Base-by-base conservation (phyloP, 805 yeast species). In the Starmerella bombicola region DNA sequence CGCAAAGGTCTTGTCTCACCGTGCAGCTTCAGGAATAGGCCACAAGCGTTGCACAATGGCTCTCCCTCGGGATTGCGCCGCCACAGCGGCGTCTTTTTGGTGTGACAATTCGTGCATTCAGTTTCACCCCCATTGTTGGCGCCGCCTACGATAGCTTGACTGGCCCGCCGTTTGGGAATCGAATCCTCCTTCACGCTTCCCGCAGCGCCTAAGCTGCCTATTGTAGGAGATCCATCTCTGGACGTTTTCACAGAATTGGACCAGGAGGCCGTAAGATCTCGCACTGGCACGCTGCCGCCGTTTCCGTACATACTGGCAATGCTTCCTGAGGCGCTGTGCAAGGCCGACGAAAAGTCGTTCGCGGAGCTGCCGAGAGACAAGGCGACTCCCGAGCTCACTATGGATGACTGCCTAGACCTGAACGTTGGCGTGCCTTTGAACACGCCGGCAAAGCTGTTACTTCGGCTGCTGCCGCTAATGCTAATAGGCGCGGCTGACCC, bases 21-120 rank as follows among this genome's bases (percentile, higher is more conserved):
- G 55, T 88, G 97, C 28, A 88, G 64, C 61, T 88, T 88, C 57
- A 84, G 69, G 54, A 88, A 88, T 46, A 88, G 65, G 0, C 98
- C 98, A 65, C 98, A 88, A 0, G 98, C 98, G 58, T 88, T 88
- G 63, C 98, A 88, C 43, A 88, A 64, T 0, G 96, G 93, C 59
- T 84, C 82, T 1, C 97, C 97, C 48, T 83, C 84, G 0, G 95
- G 85, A 51, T 86, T 84, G 42, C 96, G 69, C 53, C 98, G 67
- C 98, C 98, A 88, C 22, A 88, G 62, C 1, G 98, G 98, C 0
- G 98, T 88, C 24, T 93, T 86, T 49, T 72, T 74, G 0, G 98
- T 88, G 56, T 80, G 79, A 61, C 98, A 88, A 61, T 88, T 88
- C 7, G 86, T 78, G 61, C 95, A 86, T 42, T 64, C 65, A 28